Conservation (phyloP, 495 filamentous ascomycete genomes). For the Podospora pseudoanserina region DNA sequence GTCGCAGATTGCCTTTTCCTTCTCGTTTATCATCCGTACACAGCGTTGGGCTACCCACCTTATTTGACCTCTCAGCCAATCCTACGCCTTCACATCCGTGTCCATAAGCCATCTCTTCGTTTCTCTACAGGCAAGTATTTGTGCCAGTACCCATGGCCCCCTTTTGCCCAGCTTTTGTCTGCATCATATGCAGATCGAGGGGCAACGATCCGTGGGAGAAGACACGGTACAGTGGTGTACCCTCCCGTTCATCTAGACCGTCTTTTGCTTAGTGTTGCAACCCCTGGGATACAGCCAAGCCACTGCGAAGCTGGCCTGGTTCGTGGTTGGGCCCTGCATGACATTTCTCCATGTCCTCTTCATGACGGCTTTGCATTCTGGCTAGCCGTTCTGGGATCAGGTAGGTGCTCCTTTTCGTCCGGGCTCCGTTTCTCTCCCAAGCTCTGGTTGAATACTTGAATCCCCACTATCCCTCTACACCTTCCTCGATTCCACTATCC, state of each 20-base stretch:
- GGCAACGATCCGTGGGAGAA: neutral
- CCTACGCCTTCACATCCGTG: neutral
- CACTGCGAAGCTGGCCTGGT: neutral
- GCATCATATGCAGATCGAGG: neutral
- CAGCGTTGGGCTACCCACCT: neutral
- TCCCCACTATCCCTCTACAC: constrained; percentile 10
- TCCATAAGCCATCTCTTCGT: neutral
- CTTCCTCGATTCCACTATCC: neutral
- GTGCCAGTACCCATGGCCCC: neutral
- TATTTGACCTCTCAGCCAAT: neutral
- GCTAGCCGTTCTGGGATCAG: constrained; percentile 1
- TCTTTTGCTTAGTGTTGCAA: neutral
- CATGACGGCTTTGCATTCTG: constrained; percentile 7
- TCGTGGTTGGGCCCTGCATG: neutral
- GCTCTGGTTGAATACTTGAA: constrained; percentile 14
- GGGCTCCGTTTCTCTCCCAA: neutral
- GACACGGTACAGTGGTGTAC: neutral
- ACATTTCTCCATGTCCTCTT: neutral
- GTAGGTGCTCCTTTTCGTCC: constrained; percentile 4
- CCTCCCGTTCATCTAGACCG: neutral
- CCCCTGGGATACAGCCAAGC: neutral
- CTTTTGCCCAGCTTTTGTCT: neutral
- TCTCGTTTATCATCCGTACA: constrained; percentile 5
- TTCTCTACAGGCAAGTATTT: neutral
- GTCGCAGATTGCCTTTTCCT: neutral